Base-by-base conservation (phyloP, 2,329 filamentous ascomycete species). In the Hypoxylon sp. region DNA sequence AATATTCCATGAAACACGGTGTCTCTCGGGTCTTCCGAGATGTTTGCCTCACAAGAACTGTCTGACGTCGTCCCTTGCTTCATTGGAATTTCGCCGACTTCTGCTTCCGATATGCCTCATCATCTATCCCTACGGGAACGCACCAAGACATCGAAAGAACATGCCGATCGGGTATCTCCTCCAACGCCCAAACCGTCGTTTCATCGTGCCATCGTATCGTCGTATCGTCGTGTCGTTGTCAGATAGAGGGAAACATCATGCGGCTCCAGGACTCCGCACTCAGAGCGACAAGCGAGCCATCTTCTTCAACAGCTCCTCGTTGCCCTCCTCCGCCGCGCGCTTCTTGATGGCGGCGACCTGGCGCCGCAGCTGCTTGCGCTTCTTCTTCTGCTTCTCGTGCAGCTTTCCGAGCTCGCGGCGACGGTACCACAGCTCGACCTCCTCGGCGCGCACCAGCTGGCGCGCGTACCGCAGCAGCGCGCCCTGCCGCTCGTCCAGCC, bases 361-460 rank as follows among this genome's bases (percentile, higher is more conserved):
- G 7, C 40, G 40, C 7, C 40, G 40, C 7, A 44, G 40, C 17
- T 42, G 37, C 14, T n/a, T 31, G 20, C 11, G 31, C 48, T n/a
- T 22, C 35, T 46, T n/a, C 44, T 20, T 42, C 13, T 51, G 30
- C 30, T 33, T n/a, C 17, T 13, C n/a, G 10, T 49, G 20, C 42
- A 25, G 6, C 11, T 11, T 2, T 6, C 6, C 3, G 1, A 61
- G 5, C 40, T 60, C 22, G 13, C 59, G 49, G 13, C 2, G 6
- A 1, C 50, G 33, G 42, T 49, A 69, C 62, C 58, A 60, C 0
- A 33, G 4, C 54, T 69, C 66, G n/a, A 66, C 1, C 1, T 14
- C 6, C 54, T 60, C 35, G 20, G 42, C 53, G 10, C 6, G 7
- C 4, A 53, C 14, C 1, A 50, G 31, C 20, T 17, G 14, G 4